Percentiles rank a stretch among this genome's conserved stretches.
These are phyloP conservation scores for Xylaria polymorpha DNA, from an alignment of 2,329 filamentous ascomycete genomes.

Conservation along the genomic window DNA sequence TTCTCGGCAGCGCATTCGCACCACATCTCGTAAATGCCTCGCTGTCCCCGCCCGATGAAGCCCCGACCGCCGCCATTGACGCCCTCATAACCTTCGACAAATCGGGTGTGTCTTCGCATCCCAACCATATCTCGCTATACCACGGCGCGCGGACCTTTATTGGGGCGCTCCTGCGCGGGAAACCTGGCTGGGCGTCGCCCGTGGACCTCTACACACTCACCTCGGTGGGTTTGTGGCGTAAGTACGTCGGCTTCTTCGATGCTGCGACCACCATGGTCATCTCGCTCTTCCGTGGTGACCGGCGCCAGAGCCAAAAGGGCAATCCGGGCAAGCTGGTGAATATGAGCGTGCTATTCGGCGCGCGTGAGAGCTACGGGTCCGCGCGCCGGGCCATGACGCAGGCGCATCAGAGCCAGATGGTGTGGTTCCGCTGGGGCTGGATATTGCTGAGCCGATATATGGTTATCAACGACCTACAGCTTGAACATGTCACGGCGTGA, in stretches of 20 bases:
- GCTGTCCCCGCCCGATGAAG: slow-evolving; percentile 44
- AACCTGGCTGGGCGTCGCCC: slow-evolving; percentile 74
- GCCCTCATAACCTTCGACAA: slow-evolving; percentile 89
- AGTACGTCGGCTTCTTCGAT: slow-evolving; percentile 85
- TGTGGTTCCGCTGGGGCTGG: slow-evolving; percentile 98
- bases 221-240: slow-evolving; percentile 77
- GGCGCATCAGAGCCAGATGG: slow-evolving; percentile 95
- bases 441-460: slow-evolving; percentile 93
- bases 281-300: slow-evolving; percentile 57
- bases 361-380: slow-evolving; percentile 61
- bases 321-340: slow-evolving; percentile 74
- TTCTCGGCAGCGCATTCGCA: slow-evolving; percentile 79
- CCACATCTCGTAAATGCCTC: slow-evolving; percentile 64
- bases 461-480: slow-evolving; percentile 87
- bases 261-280: slow-evolving; percentile 73
- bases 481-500: slow-evolving; percentile 57
- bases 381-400: slow-evolving; percentile 89
- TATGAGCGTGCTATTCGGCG: slow-evolving; percentile 73
- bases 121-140: slow-evolving; percentile 92
- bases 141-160: slow-evolving; percentile 83
- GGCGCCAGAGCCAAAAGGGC: slow-evolving; percentile 52
- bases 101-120: slow-evolving; percentile 85
- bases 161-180: slow-evolving; percentile 70
- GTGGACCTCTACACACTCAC: slow-evolving; percentile 88
- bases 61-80: slow-evolving; percentile 72